phyloP scores from a whole-genome alignment of 768 basidiomycete genomes.

The Auriscalpium vulgare region DNA sequence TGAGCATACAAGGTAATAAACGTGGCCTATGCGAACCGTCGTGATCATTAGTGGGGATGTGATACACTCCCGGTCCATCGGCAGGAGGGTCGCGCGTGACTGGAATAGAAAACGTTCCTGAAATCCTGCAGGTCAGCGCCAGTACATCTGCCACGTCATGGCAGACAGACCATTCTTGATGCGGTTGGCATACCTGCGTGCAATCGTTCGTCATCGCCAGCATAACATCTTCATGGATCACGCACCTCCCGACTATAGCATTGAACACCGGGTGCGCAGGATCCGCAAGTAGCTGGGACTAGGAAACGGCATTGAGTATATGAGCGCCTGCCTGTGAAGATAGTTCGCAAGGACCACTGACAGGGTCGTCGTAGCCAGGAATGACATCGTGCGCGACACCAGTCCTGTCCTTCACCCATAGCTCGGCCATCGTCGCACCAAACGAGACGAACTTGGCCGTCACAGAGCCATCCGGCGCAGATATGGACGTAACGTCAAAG shows the following conservation, averaged over 20 bases:
- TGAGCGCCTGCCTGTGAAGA: not conserved
- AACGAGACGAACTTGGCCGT: conserved; percentile 50
- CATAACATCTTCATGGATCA: not conserved
- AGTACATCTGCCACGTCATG: not conserved
- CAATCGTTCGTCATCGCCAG: no score
- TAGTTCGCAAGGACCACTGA: conserved; percentile 16
- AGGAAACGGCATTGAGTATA: not conserved
- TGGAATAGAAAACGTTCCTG: conserved; percentile 48
- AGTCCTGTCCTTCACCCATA: conserved; percentile 47
- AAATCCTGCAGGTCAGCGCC: not conserved
- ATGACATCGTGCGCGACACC: conserved; percentile 44
- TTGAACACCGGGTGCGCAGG: conserved; percentile 40
- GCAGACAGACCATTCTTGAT: conserved; percentile 36
- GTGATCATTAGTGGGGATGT: conserved; percentile 44
- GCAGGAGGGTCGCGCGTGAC: conserved; percentile 38
- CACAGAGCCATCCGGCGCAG: conserved; percentile 47
- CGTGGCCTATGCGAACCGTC: conserved; percentile 25
- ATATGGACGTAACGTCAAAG: conserved; percentile 39
- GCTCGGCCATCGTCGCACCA: conserved; percentile 47
- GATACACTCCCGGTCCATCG: conserved; percentile 36
- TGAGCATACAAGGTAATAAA: not conserved
- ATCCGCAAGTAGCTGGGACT: conserved; percentile 36
- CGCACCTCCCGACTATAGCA: conserved; percentile 19
- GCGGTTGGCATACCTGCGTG: conserved; percentile 40
- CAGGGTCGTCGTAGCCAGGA: conserved; percentile 52